Percentiles rank a stretch among this genome's conserved stretches.
Conservation (phyloP, 495 filamentous ascomycete species). For the Diplogelasinospora grovesii region DNA sequence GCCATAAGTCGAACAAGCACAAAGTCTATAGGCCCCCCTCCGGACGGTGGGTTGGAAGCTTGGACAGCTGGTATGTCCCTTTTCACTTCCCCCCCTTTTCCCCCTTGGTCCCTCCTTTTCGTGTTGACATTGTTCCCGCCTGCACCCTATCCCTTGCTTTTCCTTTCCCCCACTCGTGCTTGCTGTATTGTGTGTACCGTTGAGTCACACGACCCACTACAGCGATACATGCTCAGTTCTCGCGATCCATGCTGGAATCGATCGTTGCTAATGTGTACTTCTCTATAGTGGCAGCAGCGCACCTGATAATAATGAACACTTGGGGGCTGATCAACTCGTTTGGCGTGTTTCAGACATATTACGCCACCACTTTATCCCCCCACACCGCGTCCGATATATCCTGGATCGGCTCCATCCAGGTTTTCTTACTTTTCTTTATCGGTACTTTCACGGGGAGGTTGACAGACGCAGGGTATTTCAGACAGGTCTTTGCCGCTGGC, state of each 20-base stretch:
- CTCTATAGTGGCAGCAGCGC: slow-evolving; percentile 39
- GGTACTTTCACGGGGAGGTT: slow-evolving; percentile 61
- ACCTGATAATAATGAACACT: slow-evolving; percentile 43
- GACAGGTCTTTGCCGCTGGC: slow-evolving; percentile 26
- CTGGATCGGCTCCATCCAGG: slow-evolving; percentile 70
- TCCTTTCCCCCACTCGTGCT: too few species aligned
- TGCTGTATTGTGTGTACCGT: too few species aligned
- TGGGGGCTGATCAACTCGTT: slow-evolving; percentile 60
- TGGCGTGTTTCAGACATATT: slow-evolving; percentile 77
- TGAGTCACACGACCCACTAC: too few species aligned
- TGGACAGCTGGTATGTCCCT: slow-evolving; percentile 38
- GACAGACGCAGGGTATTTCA: slow-evolving; percentile 59
- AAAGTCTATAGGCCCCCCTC: slow-evolving; percentile 41
- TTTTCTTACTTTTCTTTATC: slow-evolving; percentile 67
- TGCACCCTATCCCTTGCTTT: too few species aligned
- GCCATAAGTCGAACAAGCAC: slow-evolving; percentile 34
- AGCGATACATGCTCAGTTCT: too few species aligned
- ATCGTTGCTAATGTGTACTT: too few species aligned
- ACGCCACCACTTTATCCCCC: slow-evolving; percentile 47
- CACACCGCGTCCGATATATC: slow-evolving; percentile 69
- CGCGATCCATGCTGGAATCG: too few species aligned
- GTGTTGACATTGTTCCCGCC: too few species aligned
- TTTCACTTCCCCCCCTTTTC: neutral
- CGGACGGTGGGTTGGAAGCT: slow-evolving; percentile 45
- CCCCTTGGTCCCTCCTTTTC: too few species aligned